phyloP scores from a whole-genome alignment of 2,329 filamentous ascomycete genomes.

The Alternaria postmessia region DNA sequence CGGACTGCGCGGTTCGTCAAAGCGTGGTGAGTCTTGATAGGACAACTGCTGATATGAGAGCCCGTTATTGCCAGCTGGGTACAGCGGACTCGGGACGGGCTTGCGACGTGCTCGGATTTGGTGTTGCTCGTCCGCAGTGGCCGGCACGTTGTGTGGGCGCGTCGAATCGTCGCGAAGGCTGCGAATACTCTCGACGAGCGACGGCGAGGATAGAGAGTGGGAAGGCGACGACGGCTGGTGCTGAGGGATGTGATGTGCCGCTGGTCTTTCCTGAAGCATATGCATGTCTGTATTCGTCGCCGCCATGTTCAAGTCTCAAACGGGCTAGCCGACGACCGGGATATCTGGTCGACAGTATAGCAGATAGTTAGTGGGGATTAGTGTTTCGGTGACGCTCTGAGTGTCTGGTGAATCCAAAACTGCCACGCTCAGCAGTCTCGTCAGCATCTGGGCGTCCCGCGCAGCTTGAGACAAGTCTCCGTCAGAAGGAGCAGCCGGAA shows the following conservation, averaged over 20 bases:
- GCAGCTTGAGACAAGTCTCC: conserved; percentile 23
- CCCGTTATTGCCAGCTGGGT: conserved; percentile 23
- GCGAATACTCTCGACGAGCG: conserved; percentile 43
- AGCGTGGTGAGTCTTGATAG: conserved; percentile 46
- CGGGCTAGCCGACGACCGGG: conserved; percentile 38
- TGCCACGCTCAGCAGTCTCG: conserved; percentile 28
- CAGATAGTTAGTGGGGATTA: conserved; percentile 19
- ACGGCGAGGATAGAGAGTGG: conserved; percentile 24
- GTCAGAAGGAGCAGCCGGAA: conserved; percentile 16
- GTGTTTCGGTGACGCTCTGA: conserved; percentile 15
- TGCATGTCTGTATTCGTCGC: conserved; percentile 41
- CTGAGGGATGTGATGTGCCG: conserved; percentile 15
- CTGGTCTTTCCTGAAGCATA: conserved; percentile 37
- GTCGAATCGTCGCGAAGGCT: conserved; percentile 40
- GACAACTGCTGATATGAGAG: conserved; percentile 22
- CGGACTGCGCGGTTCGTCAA: conserved; percentile 48
- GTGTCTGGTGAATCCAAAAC: conserved; percentile 13
- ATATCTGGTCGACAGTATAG: conserved; percentile 20
- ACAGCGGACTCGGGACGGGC: conserved; percentile 40
- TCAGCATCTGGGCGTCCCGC: conserved; percentile 19
- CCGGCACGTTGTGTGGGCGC: conserved; percentile 28
- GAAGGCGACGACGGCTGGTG: conserved; percentile 20
- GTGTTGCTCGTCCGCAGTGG: conserved; percentile 29
- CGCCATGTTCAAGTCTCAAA: conserved; percentile 38
- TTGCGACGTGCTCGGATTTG: conserved; percentile 28